Evolutionary conservation across 768 basidiomycete genomes (phyloP), one percentile per base, ranked within the genome.

Genomic region (Suillus luteus): DNA sequence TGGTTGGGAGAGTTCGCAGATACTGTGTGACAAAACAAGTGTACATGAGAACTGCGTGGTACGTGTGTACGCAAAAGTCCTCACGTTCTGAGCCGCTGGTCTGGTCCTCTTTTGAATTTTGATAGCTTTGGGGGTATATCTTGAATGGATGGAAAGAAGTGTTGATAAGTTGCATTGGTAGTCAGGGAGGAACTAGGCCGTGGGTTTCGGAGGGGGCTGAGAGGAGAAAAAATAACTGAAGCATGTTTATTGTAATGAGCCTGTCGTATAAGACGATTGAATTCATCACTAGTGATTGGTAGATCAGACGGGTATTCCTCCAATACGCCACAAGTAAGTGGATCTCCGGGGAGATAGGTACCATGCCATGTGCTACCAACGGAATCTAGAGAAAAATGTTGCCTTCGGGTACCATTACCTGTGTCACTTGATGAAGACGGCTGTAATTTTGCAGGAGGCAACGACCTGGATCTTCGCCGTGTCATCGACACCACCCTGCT

Each of bases 181-280:
- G 67, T 66, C n/a, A 76, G 43, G 37, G 55, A 54, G 19, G 46
- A 33, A 31, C 64, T 60, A 60, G 65, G 55, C 2, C 61, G n/a
- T 8, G 68, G 22, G 3, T 65, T 24, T 55, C 72, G 76, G 41
- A 75, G 74, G 41, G 76, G 75, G 62, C 59, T 76, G 63, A 75
- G 41, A 22, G 75, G 75, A 64, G 76, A 77, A 60, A 71, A 44
- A 24, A 76, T 38, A 67, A 66, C 74, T 1, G 76, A 61, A 11
- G 76, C 63, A 49, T 73, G 24, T 51, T 68, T 72, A 48, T 74
- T 77, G 46, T 64, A 57, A 41, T 55, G 40, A 9, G 68, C 66
- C 51, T 76, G 71, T 33, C 66, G 68, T 51, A 77, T 59, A 17
- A 77, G 62, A 31, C 72, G 70, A 58, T 60, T 49, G 54, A 77